Percentiles rank a stretch among this genome's conserved stretches.
phyloP scores from a whole-genome alignment of 106 monocot species.

The Dactylorhiza incarnata region DNA sequence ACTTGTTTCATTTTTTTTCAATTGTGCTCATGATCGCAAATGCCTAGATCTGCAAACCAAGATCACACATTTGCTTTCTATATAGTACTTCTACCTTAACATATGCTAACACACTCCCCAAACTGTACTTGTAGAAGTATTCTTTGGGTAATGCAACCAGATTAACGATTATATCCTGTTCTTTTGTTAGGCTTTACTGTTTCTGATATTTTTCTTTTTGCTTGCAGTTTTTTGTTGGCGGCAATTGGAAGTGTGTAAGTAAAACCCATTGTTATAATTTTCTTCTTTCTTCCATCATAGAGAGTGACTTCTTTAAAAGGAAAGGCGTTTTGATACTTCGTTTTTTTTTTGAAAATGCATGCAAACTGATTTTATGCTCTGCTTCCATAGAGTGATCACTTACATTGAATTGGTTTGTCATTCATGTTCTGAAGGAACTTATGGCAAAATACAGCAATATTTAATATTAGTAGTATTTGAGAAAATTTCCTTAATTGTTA shows the following conservation, averaged over 20 bases:
- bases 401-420: not conserved
- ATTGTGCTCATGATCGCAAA: not conserved
- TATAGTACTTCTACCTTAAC: not conserved
- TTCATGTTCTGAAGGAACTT: not conserved
- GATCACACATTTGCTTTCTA: not conserved
- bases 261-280: not conserved
- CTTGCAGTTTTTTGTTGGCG: slow-evolving; percentile 93
- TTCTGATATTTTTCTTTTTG: slow-evolving; percentile 16
- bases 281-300: not conserved
- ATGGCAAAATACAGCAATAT: not conserved
- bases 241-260: slow-evolving; percentile 98
- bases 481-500: not conserved
- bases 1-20: not conserved
- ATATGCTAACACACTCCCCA: not conserved
- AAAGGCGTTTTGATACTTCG: not conserved
- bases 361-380: not conserved
- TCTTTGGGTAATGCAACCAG: not conserved
- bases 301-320: not conserved
- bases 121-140: not conserved
- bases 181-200: not conserved
- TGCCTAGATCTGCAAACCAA: not conserved
- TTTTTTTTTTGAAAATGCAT: not conserved
- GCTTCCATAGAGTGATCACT: not conserved
- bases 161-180: not conserved
- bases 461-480: not conserved